Evolutionary conservation across 2,329 filamentous ascomycete genomes (phyloP), one percentile per base, ranked within the genome.

Genomic region (Rhynchosporium secalis): DNA sequence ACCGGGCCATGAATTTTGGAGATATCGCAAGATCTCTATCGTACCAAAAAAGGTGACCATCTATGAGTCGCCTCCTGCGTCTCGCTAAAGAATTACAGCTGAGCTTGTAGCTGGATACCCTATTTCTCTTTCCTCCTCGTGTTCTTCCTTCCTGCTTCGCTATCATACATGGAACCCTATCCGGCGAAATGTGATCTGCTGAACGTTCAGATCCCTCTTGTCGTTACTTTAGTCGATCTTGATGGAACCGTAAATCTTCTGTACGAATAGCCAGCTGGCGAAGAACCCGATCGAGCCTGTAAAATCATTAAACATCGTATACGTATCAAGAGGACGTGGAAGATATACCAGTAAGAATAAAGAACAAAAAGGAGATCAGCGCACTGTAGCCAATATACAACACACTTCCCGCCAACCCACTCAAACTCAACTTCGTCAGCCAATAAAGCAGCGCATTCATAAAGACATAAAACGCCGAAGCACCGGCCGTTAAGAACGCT

Each of bases 191-290:
- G 2, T 52, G 15, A 10, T 51, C 48, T 20, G 9, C 9, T 28
- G 9, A 33, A 41, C 36, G n/a, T 12, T 15, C 33, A 26, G n/a
- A 3, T 6, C 8, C 1, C n/a, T 28, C 20, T 20, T 20, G 9
- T 8, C 7, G 36, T 10, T 3, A 9, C 20, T 45, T 33, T 68
- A 99, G 75, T 99, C 95, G 68, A 99, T 92, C 81, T 99, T 99
- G 79, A 99, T 96, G n/a, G 93, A 97, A 29, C 86, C 81, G 76
- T 99, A 99, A 65, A 99, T 99, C 76, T 90, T 94, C 69, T 91
- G 86, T 58, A 96, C 89, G 75, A 99, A 99, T 74, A 89, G 84
- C 91, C 93, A 98, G 75, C 92, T 96, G 8, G 95, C 87, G 71
- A 97, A 92, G 80, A 95, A 97, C 60, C 95, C 95, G 74, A 99